Evolutionary conservation across 1,284 basidiomycete genomes (phyloP), one percentile per base, ranked within the genome.

Genomic region (Fomitopsis pinicola): DNA sequence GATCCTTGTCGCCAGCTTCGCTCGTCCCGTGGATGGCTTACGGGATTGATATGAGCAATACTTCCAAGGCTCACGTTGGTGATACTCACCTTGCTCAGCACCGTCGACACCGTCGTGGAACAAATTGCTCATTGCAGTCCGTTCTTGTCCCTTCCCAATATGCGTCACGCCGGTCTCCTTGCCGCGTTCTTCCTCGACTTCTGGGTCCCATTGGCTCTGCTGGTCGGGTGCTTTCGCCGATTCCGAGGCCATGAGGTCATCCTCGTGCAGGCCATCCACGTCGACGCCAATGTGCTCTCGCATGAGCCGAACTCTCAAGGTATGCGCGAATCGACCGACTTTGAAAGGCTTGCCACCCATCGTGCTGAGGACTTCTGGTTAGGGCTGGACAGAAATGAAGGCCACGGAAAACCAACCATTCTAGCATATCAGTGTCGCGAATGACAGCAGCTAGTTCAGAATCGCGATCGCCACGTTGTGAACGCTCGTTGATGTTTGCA

Each of bases 401-500:
- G 5, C 19, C 35, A 22, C n/a, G 46, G 15, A 10, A 17, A 35
- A 75, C 83, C 61, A 67, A 91, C 92, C 92, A 83, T 64, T 95
- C 87, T 61, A 99, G 91, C 92, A 98, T 91, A 72, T 99, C 97
- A 5, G 96, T 98, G 72, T 99, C 97, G 61, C 95, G 84, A 58
- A 99, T 91, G 53, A 99, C 87, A 45, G 92, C 89, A 5, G 95
- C 93, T 22, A 99, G 77, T 73, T 99, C 97, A 5, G 96, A 98
- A 75, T 99, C 97, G 48, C 97, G 89, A 74, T 99, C 97, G 42
- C 97, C 97, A 26, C 94, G 84, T 73, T 95, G 94, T 36, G 94
- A 97, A 38, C 97, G 87, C 75, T 99, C 97, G 72, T 99, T 99
- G 80, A 99, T 97, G 73, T 99, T 99, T 19, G 97, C 97, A 61